phyloP scores from a whole-genome alignment of 768 basidiomycete species.

The Mycena vitilis region DNA sequence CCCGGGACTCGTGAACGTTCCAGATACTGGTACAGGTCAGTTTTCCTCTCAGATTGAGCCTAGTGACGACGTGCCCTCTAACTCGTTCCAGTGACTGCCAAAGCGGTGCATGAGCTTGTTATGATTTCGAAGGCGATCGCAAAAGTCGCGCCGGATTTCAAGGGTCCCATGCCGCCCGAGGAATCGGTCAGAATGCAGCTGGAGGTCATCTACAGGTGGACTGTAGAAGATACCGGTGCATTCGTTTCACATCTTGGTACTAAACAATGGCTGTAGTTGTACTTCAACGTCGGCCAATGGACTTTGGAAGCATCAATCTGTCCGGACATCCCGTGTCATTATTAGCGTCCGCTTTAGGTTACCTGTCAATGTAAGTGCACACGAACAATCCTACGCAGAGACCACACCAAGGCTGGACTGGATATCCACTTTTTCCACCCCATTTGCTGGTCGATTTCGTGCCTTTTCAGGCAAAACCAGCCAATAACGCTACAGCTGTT shows the following conservation, averaged over 20 bases:
- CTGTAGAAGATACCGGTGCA: conserved; percentile 21
- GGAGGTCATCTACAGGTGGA: conserved; percentile 17
- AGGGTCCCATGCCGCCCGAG: conserved; percentile 16
- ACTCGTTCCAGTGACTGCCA: not conserved
- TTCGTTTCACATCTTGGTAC: conserved; percentile 34
- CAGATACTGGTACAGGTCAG: not conserved
- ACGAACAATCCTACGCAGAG: too few species aligned
- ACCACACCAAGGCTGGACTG: too few species aligned
- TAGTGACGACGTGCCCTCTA: not conserved
- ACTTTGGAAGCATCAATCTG: too few species aligned
- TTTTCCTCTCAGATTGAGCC: too few species aligned
- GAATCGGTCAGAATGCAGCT: conserved; percentile 26
- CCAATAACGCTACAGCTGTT: too few species aligned
- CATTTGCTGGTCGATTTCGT: too few species aligned
- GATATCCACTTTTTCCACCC: too few species aligned
- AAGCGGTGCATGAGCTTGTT: not conserved
- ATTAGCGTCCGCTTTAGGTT: too few species aligned
- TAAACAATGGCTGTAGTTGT: conserved; percentile 23
- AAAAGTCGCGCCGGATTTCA: conserved; percentile 13
- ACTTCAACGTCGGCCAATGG: too few species aligned
- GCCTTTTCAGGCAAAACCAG: too few species aligned
- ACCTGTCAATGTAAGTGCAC: too few species aligned
- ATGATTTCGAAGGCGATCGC: not conserved
- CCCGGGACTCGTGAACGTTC: conserved; percentile 52
- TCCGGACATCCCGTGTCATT: too few species aligned